Conservation (phyloP, 805 yeast species). For the Candida pseudofarinosa region DNA sequence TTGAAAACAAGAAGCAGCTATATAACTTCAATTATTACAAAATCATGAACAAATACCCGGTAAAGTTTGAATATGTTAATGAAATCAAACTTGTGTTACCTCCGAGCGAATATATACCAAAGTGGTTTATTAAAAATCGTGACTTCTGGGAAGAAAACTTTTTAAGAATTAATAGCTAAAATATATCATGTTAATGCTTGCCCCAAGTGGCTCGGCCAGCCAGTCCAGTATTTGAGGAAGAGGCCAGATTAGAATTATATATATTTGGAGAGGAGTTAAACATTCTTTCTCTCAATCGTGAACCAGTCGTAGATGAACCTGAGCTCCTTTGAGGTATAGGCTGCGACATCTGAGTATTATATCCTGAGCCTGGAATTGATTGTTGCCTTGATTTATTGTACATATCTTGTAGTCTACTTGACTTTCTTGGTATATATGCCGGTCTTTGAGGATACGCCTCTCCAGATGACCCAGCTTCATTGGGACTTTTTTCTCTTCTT, state of each 20-base stretch:
- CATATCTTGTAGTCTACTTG: conserved; percentile 36
- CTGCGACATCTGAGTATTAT: conserved; percentile 16
- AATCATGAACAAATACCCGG: conserved; percentile 29
- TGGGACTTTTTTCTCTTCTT: background rate
- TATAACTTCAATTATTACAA: conserved; percentile 39
- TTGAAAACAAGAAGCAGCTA: conserved; percentile 15
- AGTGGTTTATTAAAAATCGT: conserved; percentile 67
- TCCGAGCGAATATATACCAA: conserved; percentile 58
- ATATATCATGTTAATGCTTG: conserved; percentile 6
- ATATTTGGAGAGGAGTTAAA: conserved; percentile 15
- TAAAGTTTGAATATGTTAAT: conserved; percentile 33
- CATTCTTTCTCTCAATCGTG: conserved; percentile 28
- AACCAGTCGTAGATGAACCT: conserved; percentile 22
- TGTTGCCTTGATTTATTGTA: conserved; percentile 39
- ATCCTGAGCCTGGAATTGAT: conserved; percentile 30
- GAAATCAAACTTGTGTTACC: conserved; percentile 52
- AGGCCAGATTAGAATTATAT: conserved; percentile 8
- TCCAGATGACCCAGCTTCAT: background rate
- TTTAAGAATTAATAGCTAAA: conserved; percentile 9
- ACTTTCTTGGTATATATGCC: conserved; percentile 27
- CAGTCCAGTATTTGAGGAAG: conserved; percentile 4
- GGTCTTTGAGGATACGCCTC: conserved; percentile 3
- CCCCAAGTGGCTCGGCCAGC: conserved; percentile 24
- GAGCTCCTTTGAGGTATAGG: conserved; percentile 20
- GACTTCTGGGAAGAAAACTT: conserved; percentile 60